Evolutionary conservation across 2,329 filamentous ascomycete species (phyloP).

Genomic region (Onygena corvina): DNA sequence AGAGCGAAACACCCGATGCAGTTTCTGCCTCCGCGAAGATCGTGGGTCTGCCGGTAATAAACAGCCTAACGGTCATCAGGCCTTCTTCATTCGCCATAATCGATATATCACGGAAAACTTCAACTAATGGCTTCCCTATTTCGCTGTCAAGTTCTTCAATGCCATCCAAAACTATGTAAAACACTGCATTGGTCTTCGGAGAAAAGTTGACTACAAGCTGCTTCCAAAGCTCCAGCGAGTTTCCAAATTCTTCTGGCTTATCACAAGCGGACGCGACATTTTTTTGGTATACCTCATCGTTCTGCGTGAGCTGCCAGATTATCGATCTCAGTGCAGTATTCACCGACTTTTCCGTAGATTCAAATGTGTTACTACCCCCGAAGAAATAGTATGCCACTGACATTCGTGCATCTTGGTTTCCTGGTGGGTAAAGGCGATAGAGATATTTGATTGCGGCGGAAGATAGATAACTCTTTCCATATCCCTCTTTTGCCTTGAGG

Average conservation of each 20-base stretch:
- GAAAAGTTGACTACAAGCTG: conserved; percentile 14
- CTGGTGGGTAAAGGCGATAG: conserved; percentile 11
- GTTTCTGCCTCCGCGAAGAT: conserved; percentile 16
- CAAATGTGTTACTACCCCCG: conserved; percentile 12
- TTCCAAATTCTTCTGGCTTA: conserved; percentile 15
- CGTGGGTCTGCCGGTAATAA: conserved; percentile 16
- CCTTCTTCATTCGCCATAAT: conserved; percentile 11
- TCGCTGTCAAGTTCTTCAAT: conserved; percentile 33
- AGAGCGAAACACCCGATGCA: conserved; percentile 10
- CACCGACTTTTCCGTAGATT: conserved; percentile 13
- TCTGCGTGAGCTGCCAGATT: conserved; percentile 14
- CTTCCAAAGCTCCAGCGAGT: conserved; percentile 14
- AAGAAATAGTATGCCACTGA: conserved; percentile 16
- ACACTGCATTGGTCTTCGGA: conserved; percentile 18
- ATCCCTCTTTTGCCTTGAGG: conserved; percentile 14
- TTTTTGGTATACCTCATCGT: conserved; percentile 14
- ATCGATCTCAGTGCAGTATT: conserved; percentile 14
- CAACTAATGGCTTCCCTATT: conserved; percentile 17
- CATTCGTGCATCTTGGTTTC: conserved; percentile 10
- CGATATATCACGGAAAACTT: conserved; percentile 16
- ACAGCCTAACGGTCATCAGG: conserved; percentile 16
- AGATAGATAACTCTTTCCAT: conserved; percentile 15
- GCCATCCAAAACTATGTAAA: conserved; percentile 39
- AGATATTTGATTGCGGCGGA: conserved; percentile 13
- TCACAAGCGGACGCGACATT: conserved; percentile 13